Conservation (phyloP, 2,329 filamentous ascomycete genomes). For the Colletotrichum euphorbiae region DNA sequence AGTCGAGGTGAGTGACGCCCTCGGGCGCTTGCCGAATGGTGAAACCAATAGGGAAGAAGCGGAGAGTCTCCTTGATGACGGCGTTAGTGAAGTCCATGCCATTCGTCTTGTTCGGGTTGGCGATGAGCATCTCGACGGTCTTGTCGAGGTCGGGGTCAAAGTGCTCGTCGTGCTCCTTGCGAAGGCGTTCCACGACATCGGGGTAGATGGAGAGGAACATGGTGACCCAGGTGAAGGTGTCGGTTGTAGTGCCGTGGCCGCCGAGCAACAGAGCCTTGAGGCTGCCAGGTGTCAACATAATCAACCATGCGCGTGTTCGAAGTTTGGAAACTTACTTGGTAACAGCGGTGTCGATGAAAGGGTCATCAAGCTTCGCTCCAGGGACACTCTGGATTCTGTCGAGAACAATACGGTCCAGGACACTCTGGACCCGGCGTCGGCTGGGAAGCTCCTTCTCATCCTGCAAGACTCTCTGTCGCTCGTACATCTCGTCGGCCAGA, state of each 20-base stretch:
- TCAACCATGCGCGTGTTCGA: too few relatives aligned
- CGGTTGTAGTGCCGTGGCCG: slow-evolving; percentile 45
- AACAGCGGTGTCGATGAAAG: slow-evolving; percentile 42
- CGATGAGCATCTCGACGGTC: slow-evolving; percentile 51
- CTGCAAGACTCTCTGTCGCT: slow-evolving; percentile 24
- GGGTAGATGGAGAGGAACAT: slow-evolving; percentile 44
- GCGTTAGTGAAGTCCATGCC: slow-evolving; percentile 63
- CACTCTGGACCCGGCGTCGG: slow-evolving; percentile 40
- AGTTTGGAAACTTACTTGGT: slow-evolving; percentile 22
- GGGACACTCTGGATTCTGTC: slow-evolving; percentile 39
- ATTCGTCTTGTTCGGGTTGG: slow-evolving; percentile 59
- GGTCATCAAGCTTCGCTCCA: slow-evolving; percentile 33
- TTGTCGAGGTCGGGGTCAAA: slow-evolving; percentile 47
- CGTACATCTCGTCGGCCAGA: slow-evolving; percentile 27
- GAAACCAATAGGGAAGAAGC: slow-evolving; percentile 62
- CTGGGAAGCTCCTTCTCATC: slow-evolving; percentile 40
- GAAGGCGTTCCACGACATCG: slow-evolving; percentile 38
- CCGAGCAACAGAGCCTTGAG: slow-evolving; percentile 45
- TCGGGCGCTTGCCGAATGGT: slow-evolving; percentile 50
- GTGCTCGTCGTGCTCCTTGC: slow-evolving; percentile 43
- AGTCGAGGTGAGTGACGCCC: slow-evolving; percentile 51
- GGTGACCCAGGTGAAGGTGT: slow-evolving; percentile 38
- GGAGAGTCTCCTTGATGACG: slow-evolving; percentile 65
- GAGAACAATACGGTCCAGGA: slow-evolving; percentile 44
- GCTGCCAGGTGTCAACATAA: slow-evolving; percentile 30